These are phyloP conservation scores for Tuber borchii DNA, from an alignment of 495 filamentous ascomycete species.

Conservation along the genomic window DNA sequence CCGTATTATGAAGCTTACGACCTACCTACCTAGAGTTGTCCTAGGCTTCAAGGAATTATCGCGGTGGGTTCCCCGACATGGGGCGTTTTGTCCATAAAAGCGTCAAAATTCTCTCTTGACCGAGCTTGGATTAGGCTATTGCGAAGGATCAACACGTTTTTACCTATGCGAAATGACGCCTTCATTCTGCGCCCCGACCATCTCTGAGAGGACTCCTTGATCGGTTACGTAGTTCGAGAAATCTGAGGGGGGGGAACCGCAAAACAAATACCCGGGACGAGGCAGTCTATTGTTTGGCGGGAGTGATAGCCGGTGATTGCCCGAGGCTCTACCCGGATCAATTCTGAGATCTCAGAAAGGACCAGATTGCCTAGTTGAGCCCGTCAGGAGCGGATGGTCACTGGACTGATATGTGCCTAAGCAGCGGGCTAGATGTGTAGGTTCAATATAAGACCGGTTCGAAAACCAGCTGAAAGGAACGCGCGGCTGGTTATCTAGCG, in stretches of 20 bases:
- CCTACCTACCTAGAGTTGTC: neutral
- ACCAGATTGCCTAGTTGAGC: neutral
- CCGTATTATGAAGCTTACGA: neutral
- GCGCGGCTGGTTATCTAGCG: neutral
- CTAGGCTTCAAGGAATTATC: neutral
- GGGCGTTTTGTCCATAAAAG: neutral
- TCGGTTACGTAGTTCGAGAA: neutral
- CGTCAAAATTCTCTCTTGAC: neutral
- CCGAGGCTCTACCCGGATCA: neutral
- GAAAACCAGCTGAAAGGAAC: neutral
- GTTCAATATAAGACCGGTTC: neutral
- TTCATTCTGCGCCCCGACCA: neutral
- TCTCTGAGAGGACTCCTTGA: neutral
- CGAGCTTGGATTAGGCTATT: neutral
- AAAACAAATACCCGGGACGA: neutral
- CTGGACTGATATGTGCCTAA: neutral
- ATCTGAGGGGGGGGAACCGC: neutral
- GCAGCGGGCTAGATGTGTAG: neutral
- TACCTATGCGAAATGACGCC: neutral
- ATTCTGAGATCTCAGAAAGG: neutral
- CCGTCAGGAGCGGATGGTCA: neutral
- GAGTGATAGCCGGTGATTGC: constrained; percentile 1
- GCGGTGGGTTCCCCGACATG: neutral
- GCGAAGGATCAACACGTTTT: neutral
- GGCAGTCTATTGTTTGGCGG: neutral